A percentile compares a stretch with the other conserved stretches of the same genome.
These are phyloP conservation scores for Sesbania bispinosa DNA, from an alignment of 306 rosid genomes.

Conservation along the genomic window DNA sequence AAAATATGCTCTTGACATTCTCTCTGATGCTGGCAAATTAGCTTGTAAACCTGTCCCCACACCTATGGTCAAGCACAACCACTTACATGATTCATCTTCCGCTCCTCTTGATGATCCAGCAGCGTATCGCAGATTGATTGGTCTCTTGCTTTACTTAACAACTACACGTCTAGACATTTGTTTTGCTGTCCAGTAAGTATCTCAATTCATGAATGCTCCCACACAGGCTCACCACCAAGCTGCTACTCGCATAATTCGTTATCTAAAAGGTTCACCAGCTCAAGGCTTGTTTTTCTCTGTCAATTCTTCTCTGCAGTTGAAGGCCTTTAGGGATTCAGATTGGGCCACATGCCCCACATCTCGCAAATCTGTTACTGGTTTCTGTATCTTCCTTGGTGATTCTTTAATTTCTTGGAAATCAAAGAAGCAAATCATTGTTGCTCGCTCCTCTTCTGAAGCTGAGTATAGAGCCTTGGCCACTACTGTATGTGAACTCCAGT, in stretches of 20 bases:
- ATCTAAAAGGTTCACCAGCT: background rate
- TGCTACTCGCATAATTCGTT: background rate
- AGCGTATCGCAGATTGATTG: no score
- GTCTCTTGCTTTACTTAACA: no score
- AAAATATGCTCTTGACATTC: background rate
- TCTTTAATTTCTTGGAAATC: no score
- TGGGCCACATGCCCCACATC: background rate
- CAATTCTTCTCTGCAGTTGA: background rate
- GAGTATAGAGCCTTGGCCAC: no score
- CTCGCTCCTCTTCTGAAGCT: no score
- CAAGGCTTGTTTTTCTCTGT: background rate
- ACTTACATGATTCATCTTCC: no score
- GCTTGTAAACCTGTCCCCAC: background rate
- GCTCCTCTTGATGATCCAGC: no score
- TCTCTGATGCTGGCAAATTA: rapidly evolving
- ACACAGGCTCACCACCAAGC: background rate
- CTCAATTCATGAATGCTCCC: background rate
- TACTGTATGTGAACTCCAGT: no score
- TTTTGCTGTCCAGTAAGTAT: background rate
- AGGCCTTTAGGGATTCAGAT: background rate
- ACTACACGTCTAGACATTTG: background rate
- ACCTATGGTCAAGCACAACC: background rate
- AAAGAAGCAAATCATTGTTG: no score
- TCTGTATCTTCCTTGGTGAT: no score
- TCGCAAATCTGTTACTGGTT: no score